These are phyloP conservation scores for Alternaria gaisen DNA, from an alignment of 2,329 filamentous ascomycete species.

Conservation along the genomic window DNA sequence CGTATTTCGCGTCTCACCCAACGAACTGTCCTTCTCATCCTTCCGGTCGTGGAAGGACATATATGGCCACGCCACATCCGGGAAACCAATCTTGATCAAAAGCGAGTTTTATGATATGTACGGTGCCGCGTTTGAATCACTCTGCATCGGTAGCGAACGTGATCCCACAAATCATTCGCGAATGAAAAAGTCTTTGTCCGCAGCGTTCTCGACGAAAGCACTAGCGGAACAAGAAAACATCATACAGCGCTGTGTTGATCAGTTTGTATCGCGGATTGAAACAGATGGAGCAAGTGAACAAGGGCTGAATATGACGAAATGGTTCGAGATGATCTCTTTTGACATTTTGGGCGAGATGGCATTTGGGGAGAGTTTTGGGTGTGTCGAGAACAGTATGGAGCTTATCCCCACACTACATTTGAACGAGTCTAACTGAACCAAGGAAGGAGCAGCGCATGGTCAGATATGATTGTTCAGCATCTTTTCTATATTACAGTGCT, in stretches of 20 bases:
- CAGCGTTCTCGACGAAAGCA: not conserved
- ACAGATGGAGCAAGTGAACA: not conserved
- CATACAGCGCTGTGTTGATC: not conserved
- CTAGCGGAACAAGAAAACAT: slow-evolving; percentile 2
- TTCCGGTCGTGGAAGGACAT: slow-evolving; percentile 1
- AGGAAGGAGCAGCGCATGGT: not conserved
- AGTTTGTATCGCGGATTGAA: not conserved
- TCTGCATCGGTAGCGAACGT: not conserved
- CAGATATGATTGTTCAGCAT: slow-evolving; percentile 1
- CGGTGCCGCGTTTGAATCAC: not conserved
- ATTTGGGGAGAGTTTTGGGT: slow-evolving; percentile 3
- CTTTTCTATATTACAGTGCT: not conserved
- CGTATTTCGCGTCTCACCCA: slow-evolving; percentile 6
- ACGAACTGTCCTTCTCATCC: slow-evolving; percentile 5
- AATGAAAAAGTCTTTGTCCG: slow-evolving; percentile 1
- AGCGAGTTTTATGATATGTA: slow-evolving; percentile 4
- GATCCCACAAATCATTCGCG: not conserved
- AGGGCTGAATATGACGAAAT: not conserved
- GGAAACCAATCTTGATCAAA: not conserved
- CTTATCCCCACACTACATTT: not conserved
- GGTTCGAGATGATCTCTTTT: slow-evolving; percentile 2
- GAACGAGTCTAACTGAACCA: not conserved
- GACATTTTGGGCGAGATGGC: slow-evolving; percentile 4
- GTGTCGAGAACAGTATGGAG: not conserved
- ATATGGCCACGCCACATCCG: not conserved